A percentile compares a stretch with the other conserved stretches of the same genome.
Conservation (phyloP, 305 asterid species). For the Fraxinus paxiana region DNA sequence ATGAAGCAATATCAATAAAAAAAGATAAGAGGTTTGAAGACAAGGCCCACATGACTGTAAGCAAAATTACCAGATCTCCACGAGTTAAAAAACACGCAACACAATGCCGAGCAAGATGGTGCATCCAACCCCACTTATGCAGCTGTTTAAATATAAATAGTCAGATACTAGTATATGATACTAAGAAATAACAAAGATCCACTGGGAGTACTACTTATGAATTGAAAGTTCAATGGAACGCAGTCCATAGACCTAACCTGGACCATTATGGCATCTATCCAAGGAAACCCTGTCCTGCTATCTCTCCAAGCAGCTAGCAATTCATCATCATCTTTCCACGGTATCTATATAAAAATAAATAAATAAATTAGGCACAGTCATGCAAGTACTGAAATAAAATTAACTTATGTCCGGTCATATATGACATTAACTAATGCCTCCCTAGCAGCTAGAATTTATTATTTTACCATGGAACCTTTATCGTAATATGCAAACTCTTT, state of each 20-base stretch:
- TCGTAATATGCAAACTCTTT: not conserved
- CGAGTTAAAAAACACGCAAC: constrained; percentile 92
- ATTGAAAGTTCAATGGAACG: constrained; percentile 2
- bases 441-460: not conserved
- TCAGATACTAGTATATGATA: constrained; percentile 3
- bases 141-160: constrained; percentile 43
- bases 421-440: not conserved
- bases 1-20: constrained; percentile 15
- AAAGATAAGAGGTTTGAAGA: constrained; percentile 16
- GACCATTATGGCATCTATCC: constrained; percentile 94
- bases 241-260: constrained; percentile 47
- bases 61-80: constrained; percentile 68
- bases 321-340: constrained; percentile 76
- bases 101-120: constrained; percentile 92
- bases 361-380: constrained; percentile 2
- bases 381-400: not conserved
- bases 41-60: not conserved
- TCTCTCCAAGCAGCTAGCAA: constrained; percentile 90
- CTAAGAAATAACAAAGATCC: not conserved
- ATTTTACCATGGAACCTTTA: not conserved
- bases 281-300: constrained; percentile 86
- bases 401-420: not conserved
- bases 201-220: not conserved
- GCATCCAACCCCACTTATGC: constrained; percentile 93
- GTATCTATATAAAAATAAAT: constrained; percentile 45